These are phyloP conservation scores for Cynara cardunculus DNA, from an alignment of 129 eudicot species.

Conservation along the genomic window DNA sequence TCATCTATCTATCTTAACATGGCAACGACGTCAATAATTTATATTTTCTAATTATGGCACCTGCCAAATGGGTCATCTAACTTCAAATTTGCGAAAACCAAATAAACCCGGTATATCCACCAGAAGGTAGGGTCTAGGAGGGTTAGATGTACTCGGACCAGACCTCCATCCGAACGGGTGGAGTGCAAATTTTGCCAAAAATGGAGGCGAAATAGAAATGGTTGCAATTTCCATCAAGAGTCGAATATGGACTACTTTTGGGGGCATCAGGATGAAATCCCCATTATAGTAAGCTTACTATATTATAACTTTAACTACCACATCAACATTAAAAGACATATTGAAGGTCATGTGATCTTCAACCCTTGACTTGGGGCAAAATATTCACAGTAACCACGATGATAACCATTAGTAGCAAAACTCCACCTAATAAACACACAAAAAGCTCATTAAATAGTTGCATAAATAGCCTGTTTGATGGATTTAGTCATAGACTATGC, in stretches of 20 bases:
- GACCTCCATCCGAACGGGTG: not conserved
- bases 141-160: not conserved
- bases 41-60: not conserved
- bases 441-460: not conserved
- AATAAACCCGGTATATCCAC: not conserved
- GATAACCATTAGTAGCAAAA: not conserved
- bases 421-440: not conserved
- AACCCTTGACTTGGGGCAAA: not conserved
- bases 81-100: not conserved
- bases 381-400: not conserved
- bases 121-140: not conserved
- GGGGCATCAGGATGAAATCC: slow-evolving; percentile 14
- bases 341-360: not conserved
- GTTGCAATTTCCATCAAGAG: not conserved
- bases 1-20: not conserved
- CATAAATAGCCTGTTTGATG: not conserved
- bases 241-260: slow-evolving; percentile 22
- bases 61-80: not conserved
- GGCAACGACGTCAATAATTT: not conserved
- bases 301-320: not conserved
- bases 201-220: not conserved
- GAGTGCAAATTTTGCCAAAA: not conserved
- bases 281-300: not conserved
- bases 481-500: not conserved
- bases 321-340: slow-evolving; percentile 9